A percentile compares a stretch with the other conserved stretches of the same genome.
These are phyloP conservation scores for Colletotrichum falcatum DNA, from an alignment of 2,329 filamentous ascomycete species.

Conservation along the genomic window DNA sequence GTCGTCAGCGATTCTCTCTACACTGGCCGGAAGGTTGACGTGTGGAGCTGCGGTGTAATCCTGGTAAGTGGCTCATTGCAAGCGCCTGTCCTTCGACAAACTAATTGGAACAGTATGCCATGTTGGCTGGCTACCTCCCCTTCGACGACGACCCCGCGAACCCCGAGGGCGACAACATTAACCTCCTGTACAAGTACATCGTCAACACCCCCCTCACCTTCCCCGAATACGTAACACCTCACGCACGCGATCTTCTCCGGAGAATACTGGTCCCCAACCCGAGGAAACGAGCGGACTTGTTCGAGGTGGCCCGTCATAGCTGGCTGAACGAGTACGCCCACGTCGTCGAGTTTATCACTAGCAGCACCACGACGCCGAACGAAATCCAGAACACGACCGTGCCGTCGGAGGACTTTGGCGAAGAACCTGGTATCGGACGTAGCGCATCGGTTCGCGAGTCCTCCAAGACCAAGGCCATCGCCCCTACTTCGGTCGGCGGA, in stretches of 20 bases:
- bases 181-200: conserved; percentile 98
- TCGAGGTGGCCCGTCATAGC: conserved; percentile 97
- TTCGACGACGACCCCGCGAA: conserved; percentile 99
- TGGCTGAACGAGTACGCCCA: conserved; percentile 98
- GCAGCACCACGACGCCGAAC: conserved; percentile 86
- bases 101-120: conserved; percentile 80
- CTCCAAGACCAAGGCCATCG: conserved; percentile 72
- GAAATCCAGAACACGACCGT: conserved; percentile 88
- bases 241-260: conserved; percentile 90
- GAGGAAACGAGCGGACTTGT: conserved; percentile 92
- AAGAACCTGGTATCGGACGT: conserved; percentile 64
- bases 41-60: conserved; percentile 99
- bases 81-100: not conserved
- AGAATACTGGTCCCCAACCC: conserved; percentile 96
- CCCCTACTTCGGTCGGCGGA: conserved; percentile 67
- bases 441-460: conserved; percentile 94
- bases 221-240: conserved; percentile 97
- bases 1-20: conserved; percentile 98
- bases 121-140: conserved; percentile 96
- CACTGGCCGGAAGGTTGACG: conserved; percentile 96
- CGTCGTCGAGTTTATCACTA: conserved; percentile 96
- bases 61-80: conserved; percentile 72
- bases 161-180: conserved; percentile 98
- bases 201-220: conserved; percentile 97
- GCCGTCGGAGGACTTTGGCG: conserved; percentile 60